phyloP scores from a whole-genome alignment of 129 eudicot species.

The Oenanthe sinensis region DNA sequence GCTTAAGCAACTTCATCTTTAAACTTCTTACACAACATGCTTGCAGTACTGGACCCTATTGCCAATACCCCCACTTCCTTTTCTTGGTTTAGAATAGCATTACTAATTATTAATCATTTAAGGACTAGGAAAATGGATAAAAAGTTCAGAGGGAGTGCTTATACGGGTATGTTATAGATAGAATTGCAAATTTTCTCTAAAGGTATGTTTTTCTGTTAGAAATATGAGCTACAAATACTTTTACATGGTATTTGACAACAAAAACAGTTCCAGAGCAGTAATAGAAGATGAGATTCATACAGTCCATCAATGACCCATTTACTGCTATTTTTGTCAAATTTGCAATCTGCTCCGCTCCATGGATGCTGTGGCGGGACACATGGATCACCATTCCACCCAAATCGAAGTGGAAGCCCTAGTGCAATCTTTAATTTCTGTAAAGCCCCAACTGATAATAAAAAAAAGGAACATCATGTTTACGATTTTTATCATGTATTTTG shows the following conservation, averaged over 20 bases:
- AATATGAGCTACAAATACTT: not conserved
- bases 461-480: not conserved
- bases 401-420: conserved; percentile 87
- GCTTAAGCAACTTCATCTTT: no score
- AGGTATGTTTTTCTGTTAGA: not conserved
- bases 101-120: no score
- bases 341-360: conserved; percentile 98
- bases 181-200: not conserved
- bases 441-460: conserved; percentile 60
- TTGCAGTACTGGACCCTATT: no score
- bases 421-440: conserved; percentile 59
- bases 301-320: conserved; percentile 97
- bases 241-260: not conserved
- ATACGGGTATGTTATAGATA: not conserved
- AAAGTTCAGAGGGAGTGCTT: no score
- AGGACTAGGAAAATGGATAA: no score
- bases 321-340: conserved; percentile 43
- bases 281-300: conserved; percentile 38
- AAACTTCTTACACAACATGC: no score
- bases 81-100: no score
- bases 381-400: conserved; percentile 99
- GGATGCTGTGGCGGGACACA: conserved; percentile 98
- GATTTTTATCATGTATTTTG: not conserved
- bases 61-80: no score
- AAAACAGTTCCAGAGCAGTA: not conserved